These are phyloP conservation scores for Marsdenia floribunda DNA, from an alignment of 257 asterid genomes.

Conservation along the genomic window DNA sequence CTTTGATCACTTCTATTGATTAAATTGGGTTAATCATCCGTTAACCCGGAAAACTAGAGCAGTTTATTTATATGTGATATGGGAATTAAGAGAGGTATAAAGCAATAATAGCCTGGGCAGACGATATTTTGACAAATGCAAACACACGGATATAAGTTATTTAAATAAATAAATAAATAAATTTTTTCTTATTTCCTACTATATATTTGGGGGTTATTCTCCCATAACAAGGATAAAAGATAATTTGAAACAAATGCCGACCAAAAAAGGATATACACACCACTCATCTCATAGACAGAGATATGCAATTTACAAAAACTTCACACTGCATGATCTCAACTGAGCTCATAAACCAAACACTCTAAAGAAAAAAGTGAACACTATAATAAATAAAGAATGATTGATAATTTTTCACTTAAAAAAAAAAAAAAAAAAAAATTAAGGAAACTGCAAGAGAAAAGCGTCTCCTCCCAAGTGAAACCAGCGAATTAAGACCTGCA, in stretches of 20 bases:
- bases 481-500: neutral
- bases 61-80: too few relatives aligned
- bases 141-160: neutral
- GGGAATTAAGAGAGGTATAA: too few relatives aligned
- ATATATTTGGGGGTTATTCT: neutral
- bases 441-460: neutral
- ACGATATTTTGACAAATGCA: too few relatives aligned
- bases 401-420: neutral
- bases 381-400: constrained; percentile 10
- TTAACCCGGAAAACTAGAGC: neutral
- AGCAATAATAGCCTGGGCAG: too few relatives aligned
- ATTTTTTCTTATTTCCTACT: neutral
- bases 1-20: neutral
- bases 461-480: neutral
- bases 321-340: constrained; percentile 11
- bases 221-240: neutral
- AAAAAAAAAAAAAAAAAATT: too few relatives aligned
- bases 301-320: neutral
- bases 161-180: neutral
- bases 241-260: neutral
- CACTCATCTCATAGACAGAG: neutral
- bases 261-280: neutral
- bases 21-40: neutral
- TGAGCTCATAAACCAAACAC: neutral
- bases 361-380: neutral